A percentile compares a stretch with the other conserved stretches of the same genome.
Conservation (phyloP, 306 rosid genomes). For the Vigna trinervia region DNA sequence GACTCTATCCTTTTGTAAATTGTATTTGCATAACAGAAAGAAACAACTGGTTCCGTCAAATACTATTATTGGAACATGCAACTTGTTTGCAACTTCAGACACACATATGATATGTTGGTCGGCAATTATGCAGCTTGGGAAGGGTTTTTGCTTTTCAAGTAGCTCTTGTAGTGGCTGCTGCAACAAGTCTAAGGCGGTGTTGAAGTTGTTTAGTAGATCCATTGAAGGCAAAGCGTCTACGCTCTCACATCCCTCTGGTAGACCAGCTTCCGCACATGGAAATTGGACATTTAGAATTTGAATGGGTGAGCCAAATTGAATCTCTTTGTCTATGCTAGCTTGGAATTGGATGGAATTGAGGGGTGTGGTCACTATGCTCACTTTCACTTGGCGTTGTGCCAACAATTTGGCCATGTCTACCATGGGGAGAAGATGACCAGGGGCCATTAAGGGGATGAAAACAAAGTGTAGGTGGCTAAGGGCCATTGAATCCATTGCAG, state of each 20-base stretch:
- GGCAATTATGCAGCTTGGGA: background rate
- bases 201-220: background rate
- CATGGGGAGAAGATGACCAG: slow-evolving; percentile 77
- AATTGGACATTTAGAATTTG: slow-evolving; percentile 43
- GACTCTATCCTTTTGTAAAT: background rate
- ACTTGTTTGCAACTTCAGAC: slow-evolving; percentile 38
- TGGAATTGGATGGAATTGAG: slow-evolving; percentile 55
- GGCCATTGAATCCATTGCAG: background rate
- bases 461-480: slow-evolving; percentile 54
- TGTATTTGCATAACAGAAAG: slow-evolving; percentile 45
- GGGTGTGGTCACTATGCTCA: slow-evolving; percentile 65
- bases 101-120: slow-evolving; percentile 43
- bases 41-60: slow-evolving; percentile 43
- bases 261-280: slow-evolving; percentile 6
- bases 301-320: slow-evolving; percentile 42
- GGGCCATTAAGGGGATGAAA: slow-evolving; percentile 50
- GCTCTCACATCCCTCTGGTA: slow-evolving; percentile 15
- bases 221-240: background rate
- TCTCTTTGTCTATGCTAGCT: slow-evolving; percentile 45
- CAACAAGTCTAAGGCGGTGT: background rate
- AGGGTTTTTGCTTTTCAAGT: background rate
- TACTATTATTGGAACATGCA: slow-evolving; percentile 54
- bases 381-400: slow-evolving; percentile 53
- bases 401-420: slow-evolving; percentile 66
- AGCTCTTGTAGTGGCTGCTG: background rate